Evolutionary conservation across 352 stramenopile genomes (phyloP).

Genomic region (Pythium diclinum): DNA sequence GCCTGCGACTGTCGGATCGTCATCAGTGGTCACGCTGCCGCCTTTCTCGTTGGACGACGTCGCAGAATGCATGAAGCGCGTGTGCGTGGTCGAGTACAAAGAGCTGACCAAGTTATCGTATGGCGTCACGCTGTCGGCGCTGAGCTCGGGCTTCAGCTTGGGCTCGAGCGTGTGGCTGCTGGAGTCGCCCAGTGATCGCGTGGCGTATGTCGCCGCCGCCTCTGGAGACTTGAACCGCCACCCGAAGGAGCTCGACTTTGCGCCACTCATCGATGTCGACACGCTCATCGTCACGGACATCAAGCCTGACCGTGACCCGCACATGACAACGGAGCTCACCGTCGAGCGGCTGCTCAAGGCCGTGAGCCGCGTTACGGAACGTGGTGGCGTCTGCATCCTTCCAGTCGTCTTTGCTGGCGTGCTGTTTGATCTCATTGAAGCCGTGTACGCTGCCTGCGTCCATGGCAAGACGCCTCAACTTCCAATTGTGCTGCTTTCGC

Average conservation of each 20-base stretch:
- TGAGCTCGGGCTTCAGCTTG: slow-evolving; percentile 75
- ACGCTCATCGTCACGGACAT: slow-evolving; percentile 76
- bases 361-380: slow-evolving; percentile 58
- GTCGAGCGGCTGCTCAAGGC: slow-evolving; percentile 63
- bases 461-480: slow-evolving; percentile 42
- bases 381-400: slow-evolving; percentile 67
- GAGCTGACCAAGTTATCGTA: slow-evolving; percentile 60
- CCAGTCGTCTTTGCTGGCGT: slow-evolving; percentile 57
- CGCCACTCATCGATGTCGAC: slow-evolving; percentile 73
- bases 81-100: slow-evolving; percentile 60
- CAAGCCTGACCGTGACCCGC: slow-evolving; percentile 68
- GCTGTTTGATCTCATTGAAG: slow-evolving; percentile 78
- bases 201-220: slow-evolving; percentile 73
- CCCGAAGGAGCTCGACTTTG: slow-evolving; percentile 76
- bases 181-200: slow-evolving; percentile 57
- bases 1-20: slow-evolving; percentile 2
- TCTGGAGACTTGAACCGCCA: slow-evolving; percentile 84
- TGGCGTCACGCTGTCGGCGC: slow-evolving; percentile 60
- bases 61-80: slow-evolving; percentile 35
- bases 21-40: background rate
- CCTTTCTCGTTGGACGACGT: slow-evolving; percentile 50
- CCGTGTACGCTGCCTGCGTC: slow-evolving; percentile 47
- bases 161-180: slow-evolving; percentile 72
- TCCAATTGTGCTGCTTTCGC: slow-evolving; percentile 68
- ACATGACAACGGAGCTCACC: slow-evolving; percentile 64